Conservation (phyloP, 2,329 filamentous ascomycete genomes). For the Trichoderma brevicompactum region DNA sequence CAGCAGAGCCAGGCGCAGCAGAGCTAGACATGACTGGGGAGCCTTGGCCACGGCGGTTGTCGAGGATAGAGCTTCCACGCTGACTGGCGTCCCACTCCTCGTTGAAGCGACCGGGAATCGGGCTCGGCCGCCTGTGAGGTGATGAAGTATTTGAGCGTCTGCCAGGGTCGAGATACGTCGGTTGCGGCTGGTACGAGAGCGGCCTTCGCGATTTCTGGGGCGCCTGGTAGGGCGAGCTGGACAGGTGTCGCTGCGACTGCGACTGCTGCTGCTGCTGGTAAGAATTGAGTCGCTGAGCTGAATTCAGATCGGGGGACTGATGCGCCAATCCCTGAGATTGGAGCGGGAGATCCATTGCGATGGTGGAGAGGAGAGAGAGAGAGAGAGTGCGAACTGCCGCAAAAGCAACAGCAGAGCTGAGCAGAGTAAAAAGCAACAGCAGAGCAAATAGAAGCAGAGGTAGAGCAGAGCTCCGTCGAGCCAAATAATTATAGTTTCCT, state of each 20-base stretch:
- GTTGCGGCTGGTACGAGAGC: conserved; percentile 25
- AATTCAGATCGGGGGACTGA: conserved; percentile 33
- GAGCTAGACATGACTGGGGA: conserved; percentile 26
- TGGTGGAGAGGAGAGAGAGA: conserved; percentile 1
- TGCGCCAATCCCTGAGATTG: conserved; percentile 32
- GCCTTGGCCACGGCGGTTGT: conserved; percentile 46
- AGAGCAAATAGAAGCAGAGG: not conserved
- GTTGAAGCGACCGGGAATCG: conserved; percentile 59
- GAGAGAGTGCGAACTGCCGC: not conserved
- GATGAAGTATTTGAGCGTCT: conserved; percentile 16
- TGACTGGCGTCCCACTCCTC: conserved; percentile 74
- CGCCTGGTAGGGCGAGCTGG: not conserved
- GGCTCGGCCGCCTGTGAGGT: conserved; percentile 33
- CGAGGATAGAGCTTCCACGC: conserved; percentile 67
- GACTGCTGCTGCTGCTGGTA: conserved; percentile 16
- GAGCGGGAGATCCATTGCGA: conserved; percentile 41
- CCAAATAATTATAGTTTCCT: conserved; percentile 26
- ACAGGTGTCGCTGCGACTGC: conserved; percentile 24
- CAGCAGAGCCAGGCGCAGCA: conserved; percentile 16
- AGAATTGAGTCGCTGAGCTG: conserved; percentile 28
- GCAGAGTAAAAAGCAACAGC: not conserved
- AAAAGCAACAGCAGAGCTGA: not conserved
- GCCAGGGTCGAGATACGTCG: conserved; percentile 16
- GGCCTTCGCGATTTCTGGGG: conserved; percentile 23
- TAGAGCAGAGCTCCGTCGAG: not conserved